Percentiles rank a stretch among this genome's conserved stretches.
Evolutionary conservation across 208 protist genomes (phyloP).

Genomic region (Jaenimonas drosophilae): DNA sequence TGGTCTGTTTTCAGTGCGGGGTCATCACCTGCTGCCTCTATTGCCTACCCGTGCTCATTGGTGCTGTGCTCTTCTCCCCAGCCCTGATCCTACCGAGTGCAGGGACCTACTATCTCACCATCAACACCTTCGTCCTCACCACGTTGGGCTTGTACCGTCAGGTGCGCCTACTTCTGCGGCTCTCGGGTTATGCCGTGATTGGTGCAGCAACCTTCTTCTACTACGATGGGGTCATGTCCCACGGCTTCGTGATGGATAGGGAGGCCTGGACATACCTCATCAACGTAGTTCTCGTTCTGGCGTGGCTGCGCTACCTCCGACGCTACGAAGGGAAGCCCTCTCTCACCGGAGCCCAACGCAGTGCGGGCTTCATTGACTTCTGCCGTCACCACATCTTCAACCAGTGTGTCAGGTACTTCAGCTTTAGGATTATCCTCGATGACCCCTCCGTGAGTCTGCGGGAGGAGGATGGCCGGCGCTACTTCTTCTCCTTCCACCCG

Average conservation of each 20-base stretch:
- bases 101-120: slow-evolving; percentile 24
- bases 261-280: too few species aligned
- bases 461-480: slow-evolving; percentile 28
- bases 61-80: slow-evolving; percentile 13
- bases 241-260: too few species aligned
- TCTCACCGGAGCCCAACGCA: slow-evolving; percentile 46
- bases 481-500: slow-evolving; percentile 76
- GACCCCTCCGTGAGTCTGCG: slow-evolving; percentile 41
- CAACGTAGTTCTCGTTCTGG: slow-evolving; percentile 24
- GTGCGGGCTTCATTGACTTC: slow-evolving; percentile 31
- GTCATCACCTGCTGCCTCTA: slow-evolving; percentile 42
- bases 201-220: too few species aligned
- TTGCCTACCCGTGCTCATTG: slow-evolving; percentile 23
- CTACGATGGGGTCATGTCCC: too few species aligned
- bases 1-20: slow-evolving; percentile 25
- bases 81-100: slow-evolving; percentile 26
- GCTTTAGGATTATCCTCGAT: slow-evolving; percentile 47
- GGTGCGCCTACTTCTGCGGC: too few species aligned
- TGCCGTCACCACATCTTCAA: slow-evolving; percentile 43
- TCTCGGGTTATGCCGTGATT: too few species aligned
- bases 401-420: slow-evolving; percentile 62
- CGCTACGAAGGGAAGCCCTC: slow-evolving; percentile 51
- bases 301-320: slow-evolving; percentile 49
- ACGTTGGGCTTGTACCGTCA: slow-evolving; percentile 21
- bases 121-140: slow-evolving; percentile 10